phyloP scores from a whole-genome alignment of 768 basidiomycete species.

The Leccinum disarticulatum region DNA sequence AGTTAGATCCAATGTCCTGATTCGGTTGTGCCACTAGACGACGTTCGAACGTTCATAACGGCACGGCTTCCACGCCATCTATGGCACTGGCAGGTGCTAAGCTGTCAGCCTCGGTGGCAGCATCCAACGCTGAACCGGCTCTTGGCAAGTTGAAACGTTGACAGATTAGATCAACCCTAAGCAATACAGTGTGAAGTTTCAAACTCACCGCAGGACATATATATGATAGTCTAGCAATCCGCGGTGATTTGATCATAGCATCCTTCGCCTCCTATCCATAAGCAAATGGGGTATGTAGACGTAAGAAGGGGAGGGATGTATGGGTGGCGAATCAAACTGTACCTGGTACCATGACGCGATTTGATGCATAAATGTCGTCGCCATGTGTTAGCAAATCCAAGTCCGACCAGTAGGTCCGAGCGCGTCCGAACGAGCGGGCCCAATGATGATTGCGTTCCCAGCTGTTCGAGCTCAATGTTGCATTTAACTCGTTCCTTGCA shows the following conservation, averaged over 20 bases:
- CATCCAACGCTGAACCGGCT: neutral
- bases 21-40: neutral
- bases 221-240: neutral
- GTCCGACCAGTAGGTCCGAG: neutral
- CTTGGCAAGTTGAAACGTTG: neutral
- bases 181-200: neutral
- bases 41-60: neutral
- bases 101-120: neutral
- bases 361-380: neutral
- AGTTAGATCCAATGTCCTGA: neutral
- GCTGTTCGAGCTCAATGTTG: neutral
- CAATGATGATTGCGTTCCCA: neutral
- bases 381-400: neutral
- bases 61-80: neutral
- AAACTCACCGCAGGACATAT: neutral
- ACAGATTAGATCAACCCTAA: neutral
- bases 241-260: neutral
- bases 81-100: neutral
- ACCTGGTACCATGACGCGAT: neutral
- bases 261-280: neutral
- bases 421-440: neutral
- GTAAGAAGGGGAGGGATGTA: neutral
- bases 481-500: neutral
- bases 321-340: neutral
- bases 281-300: neutral